These are phyloP conservation scores for Glebionis coronaria DNA, from an alignment of 129 eudicot genomes.

Conservation along the genomic window DNA sequence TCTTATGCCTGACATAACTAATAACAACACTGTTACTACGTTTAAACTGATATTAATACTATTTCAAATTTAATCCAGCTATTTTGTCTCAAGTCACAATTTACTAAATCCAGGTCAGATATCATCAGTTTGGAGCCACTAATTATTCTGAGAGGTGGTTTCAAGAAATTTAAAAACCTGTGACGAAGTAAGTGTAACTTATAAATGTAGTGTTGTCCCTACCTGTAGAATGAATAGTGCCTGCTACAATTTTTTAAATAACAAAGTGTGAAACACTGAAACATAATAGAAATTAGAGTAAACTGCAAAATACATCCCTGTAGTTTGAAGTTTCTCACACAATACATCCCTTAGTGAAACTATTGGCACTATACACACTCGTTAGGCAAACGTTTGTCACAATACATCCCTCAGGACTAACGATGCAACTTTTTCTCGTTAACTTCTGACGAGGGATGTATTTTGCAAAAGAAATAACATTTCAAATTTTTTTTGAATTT, in stretches of 20 bases:
- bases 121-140: not conserved
- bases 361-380: too few relatives aligned
- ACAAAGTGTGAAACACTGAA: not conserved
- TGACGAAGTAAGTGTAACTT: not conserved
- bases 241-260: not conserved
- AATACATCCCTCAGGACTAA: too few relatives aligned
- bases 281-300: conserved; percentile 1
- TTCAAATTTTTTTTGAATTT: too few relatives aligned
- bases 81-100: not conserved
- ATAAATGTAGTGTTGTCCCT: not conserved
- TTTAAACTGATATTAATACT: conserved; percentile 4
- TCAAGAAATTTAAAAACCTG: not conserved
- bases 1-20: conserved; percentile 19
- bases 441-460: too few relatives aligned
- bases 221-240: not conserved
- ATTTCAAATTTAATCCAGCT: conserved; percentile 16
- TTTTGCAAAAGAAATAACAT: too few relatives aligned
- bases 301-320: too few relatives aligned
- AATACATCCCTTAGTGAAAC: too few relatives aligned
- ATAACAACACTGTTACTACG: not conserved
- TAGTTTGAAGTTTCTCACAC: too few relatives aligned
- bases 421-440: too few relatives aligned
- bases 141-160: conserved; percentile 8
- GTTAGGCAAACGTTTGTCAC: too few relatives aligned
- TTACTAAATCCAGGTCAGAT: conserved; percentile 1